These are phyloP conservation scores for Phaffomyces thermotolerans DNA, from an alignment of 805 yeast species.

Conservation along the genomic window DNA sequence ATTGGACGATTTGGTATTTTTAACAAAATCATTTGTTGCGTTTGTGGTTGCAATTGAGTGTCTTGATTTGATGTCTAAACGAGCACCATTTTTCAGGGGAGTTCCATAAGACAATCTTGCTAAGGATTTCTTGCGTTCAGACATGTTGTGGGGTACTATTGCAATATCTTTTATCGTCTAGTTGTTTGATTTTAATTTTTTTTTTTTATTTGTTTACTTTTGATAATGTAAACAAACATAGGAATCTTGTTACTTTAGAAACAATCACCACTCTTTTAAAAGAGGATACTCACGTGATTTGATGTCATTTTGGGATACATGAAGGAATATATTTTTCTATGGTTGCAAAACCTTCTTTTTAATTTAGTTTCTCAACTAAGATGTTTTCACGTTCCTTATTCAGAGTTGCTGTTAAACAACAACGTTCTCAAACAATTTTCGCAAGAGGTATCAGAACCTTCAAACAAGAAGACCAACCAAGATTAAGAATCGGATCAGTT, in stretches of 20 bases:
- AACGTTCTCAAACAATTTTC: conserved; percentile 13
- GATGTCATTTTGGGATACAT: neutral
- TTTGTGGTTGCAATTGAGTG: conserved; percentile 5
- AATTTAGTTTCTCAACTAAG: neutral
- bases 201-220: too few relatives aligned
- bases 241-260: too few relatives aligned
- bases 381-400: conserved; percentile 26
- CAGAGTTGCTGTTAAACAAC: conserved; percentile 19
- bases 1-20: conserved; percentile 19
- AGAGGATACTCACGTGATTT: conserved; percentile 5
- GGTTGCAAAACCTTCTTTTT: neutral
- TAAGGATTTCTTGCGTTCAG: neutral
- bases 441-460: conserved; percentile 37
- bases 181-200: too few relatives aligned
- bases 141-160: neutral
- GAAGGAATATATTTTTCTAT: neutral
- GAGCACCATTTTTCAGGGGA: neutral
- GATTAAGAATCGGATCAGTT: conserved; percentile 69
- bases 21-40: conserved; percentile 7
- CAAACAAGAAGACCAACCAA: conserved; percentile 48
- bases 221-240: neutral
- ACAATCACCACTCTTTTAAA: too few relatives aligned
- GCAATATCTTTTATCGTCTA: neutral
- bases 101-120: neutral
- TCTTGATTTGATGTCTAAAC: neutral